Base-by-base conservation (phyloP, 306 rosid genomes). In the Myrica gale region DNA sequence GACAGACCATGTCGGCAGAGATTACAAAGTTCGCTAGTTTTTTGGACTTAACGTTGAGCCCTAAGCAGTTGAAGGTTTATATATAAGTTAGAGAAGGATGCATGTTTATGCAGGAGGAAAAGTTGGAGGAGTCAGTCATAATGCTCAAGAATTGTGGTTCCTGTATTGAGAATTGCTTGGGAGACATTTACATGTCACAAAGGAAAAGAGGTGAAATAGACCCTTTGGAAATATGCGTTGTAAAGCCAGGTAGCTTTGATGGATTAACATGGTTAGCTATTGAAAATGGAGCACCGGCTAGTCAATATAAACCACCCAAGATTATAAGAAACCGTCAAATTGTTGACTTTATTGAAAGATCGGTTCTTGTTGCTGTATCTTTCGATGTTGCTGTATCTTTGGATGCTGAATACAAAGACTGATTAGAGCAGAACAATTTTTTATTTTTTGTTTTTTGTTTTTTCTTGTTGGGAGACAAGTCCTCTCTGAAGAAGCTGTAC, bases 241-340 rank as follows among this genome's bases (percentile, higher is more conserved):
- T 91, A 37, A 85, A 78, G 72, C 82, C 80, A 23, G 86, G 91
- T 58, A 83, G 86, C 78, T 88, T 87, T 81, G 82, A 82, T 61
- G 55, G 80, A 39, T 79, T 88, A 67, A 68, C 77, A 55, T 71
- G 74, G 41, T 56, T 85, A 50, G 96, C 87, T 69, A 72, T 90
- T 61, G 78, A 76, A 63, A 87, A 84, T 48, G 91, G 93, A 74
- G 51, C 91, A 48, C 81, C 93, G 20, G 90, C 93, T 51, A 79
- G 89, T 80, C 93, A 84, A 74, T 90, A 87, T 79, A 90, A 88
- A 46, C 93, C 91, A 1, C 90, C 91, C 32, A 90, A 85, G 89
- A 85, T 90, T 70, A 77, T 91, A 76, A 63, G 89, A 79, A 87
- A 79, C 75, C 80, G 47, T 55, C 84, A 87, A 65, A 72, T 78